These are phyloP conservation scores for Gossypium thurberi DNA, from an alignment of 345 rosid species.

Conservation along the genomic window DNA sequence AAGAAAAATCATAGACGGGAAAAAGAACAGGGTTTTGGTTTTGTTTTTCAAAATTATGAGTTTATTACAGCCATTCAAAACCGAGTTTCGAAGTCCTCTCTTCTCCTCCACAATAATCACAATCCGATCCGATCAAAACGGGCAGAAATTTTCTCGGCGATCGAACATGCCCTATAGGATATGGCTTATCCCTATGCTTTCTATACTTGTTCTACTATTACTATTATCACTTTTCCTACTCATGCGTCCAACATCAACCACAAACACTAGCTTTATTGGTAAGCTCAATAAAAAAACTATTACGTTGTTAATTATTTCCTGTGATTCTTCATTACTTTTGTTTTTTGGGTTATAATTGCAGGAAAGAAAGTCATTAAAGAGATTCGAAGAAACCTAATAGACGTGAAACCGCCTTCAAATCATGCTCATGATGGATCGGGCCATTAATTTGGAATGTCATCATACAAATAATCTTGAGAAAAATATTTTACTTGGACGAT, in stretches of 20 bases:
- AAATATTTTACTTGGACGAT: too few species aligned
- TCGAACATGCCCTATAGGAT: too few species aligned
- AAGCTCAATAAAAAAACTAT: background rate
- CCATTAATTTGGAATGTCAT: background rate
- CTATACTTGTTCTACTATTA: background rate
- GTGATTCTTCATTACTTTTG: background rate
- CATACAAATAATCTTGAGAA: background rate
- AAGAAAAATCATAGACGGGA: too few species aligned
- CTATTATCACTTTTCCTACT: background rate
- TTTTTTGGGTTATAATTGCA: background rate
- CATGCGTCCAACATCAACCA: background rate
- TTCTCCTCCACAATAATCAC: too few species aligned
- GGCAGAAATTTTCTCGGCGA: too few species aligned
- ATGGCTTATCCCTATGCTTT: background rate
- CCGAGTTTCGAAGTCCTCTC: too few species aligned
- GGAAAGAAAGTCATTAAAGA: background rate
- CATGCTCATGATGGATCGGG: background rate
- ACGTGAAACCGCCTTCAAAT: background rate
- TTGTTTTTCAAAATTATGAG: too few species aligned
- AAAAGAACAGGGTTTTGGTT: too few species aligned
- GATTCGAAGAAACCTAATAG: background rate
- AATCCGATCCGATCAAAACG: too few species aligned
- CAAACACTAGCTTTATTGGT: background rate
- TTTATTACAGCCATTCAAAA: too few species aligned
- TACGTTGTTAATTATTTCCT: background rate